Conservation (phyloP, 139 green algal genomes). For the Bryopsis sp. region DNA sequence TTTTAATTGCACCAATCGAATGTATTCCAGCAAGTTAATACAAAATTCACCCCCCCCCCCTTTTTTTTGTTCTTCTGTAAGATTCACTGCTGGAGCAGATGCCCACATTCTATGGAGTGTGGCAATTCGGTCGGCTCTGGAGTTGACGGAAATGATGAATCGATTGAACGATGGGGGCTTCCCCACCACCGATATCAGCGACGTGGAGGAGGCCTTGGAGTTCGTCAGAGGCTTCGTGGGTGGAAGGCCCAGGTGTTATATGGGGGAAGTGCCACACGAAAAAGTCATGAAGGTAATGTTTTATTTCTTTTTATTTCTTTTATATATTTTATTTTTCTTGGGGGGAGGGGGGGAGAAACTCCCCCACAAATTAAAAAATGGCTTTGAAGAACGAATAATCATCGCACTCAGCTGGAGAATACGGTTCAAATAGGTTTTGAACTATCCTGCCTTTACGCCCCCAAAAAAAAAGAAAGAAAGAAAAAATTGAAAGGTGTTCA, state of each 20-base stretch:
- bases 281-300: conserved; percentile 62
- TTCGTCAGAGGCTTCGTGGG: conserved; percentile 90
- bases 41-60: too few relatives aligned
- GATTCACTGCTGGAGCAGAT: conserved; percentile 43
- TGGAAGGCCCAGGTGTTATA: conserved; percentile 57
- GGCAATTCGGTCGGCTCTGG: conserved; percentile 27
- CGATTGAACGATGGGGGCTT: conserved; percentile 38
- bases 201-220: conserved; percentile 49
- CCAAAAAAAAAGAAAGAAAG: too few relatives aligned
- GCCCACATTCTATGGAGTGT: conserved; percentile 65
- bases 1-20: too few relatives aligned
- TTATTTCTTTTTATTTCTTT: too few relatives aligned
- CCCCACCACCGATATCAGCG: conserved; percentile 62
- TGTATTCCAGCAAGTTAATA: too few relatives aligned
- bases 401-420: background rate
- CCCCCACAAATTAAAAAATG: background rate
- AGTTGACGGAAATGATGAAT: conserved; percentile 42
- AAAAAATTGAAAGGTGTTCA: too few relatives aligned
- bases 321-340: too few relatives aligned
- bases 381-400: background rate
- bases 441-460: too few relatives aligned
- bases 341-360: too few relatives aligned
- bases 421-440: too few relatives aligned
- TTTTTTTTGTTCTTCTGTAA: conserved; percentile 14
- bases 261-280: conserved; percentile 58